Conservation (phyloP, 805 yeast genomes). For the Pichia eremophila region DNA sequence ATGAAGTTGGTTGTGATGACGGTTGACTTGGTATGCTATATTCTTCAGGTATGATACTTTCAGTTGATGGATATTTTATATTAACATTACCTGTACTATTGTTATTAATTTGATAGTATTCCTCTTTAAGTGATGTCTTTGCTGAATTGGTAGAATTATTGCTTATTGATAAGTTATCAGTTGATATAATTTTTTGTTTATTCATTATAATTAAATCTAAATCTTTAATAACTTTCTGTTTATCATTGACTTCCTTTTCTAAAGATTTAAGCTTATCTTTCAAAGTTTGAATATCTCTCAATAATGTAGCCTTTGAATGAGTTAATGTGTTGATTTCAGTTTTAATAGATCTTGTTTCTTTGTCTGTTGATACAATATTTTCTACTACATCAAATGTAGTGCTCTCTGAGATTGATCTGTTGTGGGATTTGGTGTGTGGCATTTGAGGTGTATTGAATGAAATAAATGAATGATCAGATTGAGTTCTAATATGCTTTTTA, state of each 20-base stretch:
- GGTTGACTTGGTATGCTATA: not conserved
- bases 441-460: constrained; percentile 38
- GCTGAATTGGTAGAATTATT: constrained; percentile 1
- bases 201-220: constrained; percentile 8
- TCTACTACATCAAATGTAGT: constrained; percentile 19
- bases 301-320: constrained; percentile 32
- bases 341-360: constrained; percentile 30
- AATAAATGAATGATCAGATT: constrained; percentile 24
- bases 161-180: not conserved
- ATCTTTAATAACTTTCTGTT: constrained; percentile 10
- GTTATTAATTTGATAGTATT: not conserved
- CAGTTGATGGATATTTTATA: not conserved
- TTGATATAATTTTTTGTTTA: constrained; percentile 2
- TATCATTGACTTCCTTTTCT: constrained; percentile 32
- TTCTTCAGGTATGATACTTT: not conserved
- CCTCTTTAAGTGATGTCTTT: constrained; percentile 8
- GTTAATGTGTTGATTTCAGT: constrained; percentile 32
- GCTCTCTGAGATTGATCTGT: constrained; percentile 37
- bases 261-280: constrained; percentile 38
- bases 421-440: constrained; percentile 31
- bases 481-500: constrained; percentile 14
- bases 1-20: not conserved
- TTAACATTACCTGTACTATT: not conserved
- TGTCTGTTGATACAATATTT: constrained; percentile 28
- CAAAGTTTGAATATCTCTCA: constrained; percentile 45